Evolutionary conservation across 495 filamentous ascomycete genomes (phyloP).

Genomic region (Darksidea phi): DNA sequence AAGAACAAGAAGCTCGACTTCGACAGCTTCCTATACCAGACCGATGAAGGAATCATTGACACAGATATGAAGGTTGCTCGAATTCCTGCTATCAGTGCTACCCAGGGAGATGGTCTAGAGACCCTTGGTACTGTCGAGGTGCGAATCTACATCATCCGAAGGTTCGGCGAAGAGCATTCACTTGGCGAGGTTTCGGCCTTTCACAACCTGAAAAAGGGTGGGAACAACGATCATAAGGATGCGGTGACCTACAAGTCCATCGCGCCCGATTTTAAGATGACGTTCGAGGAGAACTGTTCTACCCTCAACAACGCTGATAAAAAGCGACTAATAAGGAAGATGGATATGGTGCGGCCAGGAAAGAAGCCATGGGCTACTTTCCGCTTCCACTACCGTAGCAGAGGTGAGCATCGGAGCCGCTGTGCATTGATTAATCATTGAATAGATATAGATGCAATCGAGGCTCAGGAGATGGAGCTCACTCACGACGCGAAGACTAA

Average conservation of each 20-base stretch:
- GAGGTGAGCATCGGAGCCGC: neutral
- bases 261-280: conserved; percentile 3
- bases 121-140: conserved; percentile 27
- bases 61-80: conserved; percentile 1
- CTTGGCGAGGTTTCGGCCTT: conserved; percentile 1
- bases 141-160: conserved; percentile 14
- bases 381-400: conserved; percentile 26
- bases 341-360: conserved; percentile 17
- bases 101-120: conserved; percentile 1
- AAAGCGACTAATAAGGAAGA: neutral
- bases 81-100: neutral
- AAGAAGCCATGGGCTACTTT: conserved; percentile 24
- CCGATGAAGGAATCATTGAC: conserved; percentile 1
- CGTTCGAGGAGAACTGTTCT: neutral
- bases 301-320: neutral
- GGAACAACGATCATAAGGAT: neutral
- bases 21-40: conserved; percentile 9
- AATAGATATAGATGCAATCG: neutral
- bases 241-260: conserved; percentile 2
- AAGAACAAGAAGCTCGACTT: conserved; percentile 15
- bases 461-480: neutral
- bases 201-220: neutral
- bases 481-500: neutral
- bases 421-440: neutral
- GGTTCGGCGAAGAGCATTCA: conserved; percentile 9